These are phyloP conservation scores for Ceratocystis cubensis DNA, from an alignment of 2,329 filamentous ascomycete species.

Conservation along the genomic window DNA sequence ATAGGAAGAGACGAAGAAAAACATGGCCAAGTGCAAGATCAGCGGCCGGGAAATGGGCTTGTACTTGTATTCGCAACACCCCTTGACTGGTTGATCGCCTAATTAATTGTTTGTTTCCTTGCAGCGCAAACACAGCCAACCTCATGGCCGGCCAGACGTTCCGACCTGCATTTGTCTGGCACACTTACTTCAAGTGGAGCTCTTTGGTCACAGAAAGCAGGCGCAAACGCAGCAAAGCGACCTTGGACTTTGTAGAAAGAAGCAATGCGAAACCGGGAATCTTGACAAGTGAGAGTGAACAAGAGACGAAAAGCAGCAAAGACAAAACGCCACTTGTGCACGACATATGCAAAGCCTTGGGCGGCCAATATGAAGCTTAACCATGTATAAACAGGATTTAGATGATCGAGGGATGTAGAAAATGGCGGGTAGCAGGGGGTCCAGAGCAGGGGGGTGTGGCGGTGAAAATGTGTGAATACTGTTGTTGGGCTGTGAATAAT, in stretches of 20 bases:
- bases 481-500: background rate
- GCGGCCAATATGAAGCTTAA: background rate
- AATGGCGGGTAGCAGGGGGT: background rate
- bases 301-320: slow-evolving; percentile 5
- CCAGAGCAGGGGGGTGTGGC: background rate
- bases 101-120: background rate
- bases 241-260: background rate
- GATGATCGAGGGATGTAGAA: background rate
- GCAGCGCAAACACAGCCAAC: background rate
- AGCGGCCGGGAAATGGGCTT: background rate
- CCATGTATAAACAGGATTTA: background rate
- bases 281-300: background rate
- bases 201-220: background rate
- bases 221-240: background rate
- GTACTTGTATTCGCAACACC: background rate
- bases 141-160: background rate
- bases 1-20: background rate
- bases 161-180: background rate
- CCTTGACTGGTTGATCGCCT: background rate
- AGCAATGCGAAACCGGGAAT: background rate
- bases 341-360: background rate
- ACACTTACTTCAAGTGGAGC: background rate
- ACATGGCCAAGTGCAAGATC: background rate
- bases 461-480: background rate
- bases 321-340: background rate